phyloP scores from a whole-genome alignment of 2,329 filamentous ascomycete species.

The Phaeoacremonium minimum region DNA sequence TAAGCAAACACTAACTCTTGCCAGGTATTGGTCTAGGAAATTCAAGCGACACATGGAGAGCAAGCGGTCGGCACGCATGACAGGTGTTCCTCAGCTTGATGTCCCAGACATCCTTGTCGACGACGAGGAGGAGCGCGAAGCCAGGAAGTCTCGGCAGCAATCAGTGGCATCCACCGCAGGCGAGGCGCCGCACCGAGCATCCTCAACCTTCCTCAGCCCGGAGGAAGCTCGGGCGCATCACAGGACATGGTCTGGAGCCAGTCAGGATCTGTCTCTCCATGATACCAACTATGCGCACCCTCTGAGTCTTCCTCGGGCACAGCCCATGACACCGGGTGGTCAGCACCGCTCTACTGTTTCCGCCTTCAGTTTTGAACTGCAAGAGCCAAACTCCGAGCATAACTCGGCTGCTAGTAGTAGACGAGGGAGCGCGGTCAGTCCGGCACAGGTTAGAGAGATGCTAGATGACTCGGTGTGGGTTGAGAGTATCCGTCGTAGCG shows the following conservation, averaged over 20 bases:
- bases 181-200: conserved; percentile 8
- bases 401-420: conserved; percentile 34
- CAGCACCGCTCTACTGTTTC: conserved; percentile 40
- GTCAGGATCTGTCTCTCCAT: conserved; percentile 36
- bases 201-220: conserved; percentile 27
- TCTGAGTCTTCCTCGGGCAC: conserved; percentile 47
- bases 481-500: conserved; percentile 84
- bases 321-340: conserved; percentile 21
- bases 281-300: conserved; percentile 43
- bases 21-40: conserved; percentile 72
- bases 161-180: conserved; percentile 12
- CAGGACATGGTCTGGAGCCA: conserved; percentile 36
- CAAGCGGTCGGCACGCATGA: conserved; percentile 73
- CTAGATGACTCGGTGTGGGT: conserved; percentile 90
- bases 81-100: conserved; percentile 70
- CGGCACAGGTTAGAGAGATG: conserved; percentile 75
- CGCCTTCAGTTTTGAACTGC: conserved; percentile 56
- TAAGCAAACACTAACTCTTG: conserved; percentile 11
- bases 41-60: conserved; percentile 73
- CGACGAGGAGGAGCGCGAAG: conserved; percentile 55
- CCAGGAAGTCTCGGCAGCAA: conserved; percentile 10
- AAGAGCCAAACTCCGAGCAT: conserved; percentile 32
- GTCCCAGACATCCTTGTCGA: conserved; percentile 91
- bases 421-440: conserved; percentile 66
- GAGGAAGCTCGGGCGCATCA: conserved; percentile 28